Conservation (phyloP, 78 protist species). For the Cavenderia fasciculata region DNA sequence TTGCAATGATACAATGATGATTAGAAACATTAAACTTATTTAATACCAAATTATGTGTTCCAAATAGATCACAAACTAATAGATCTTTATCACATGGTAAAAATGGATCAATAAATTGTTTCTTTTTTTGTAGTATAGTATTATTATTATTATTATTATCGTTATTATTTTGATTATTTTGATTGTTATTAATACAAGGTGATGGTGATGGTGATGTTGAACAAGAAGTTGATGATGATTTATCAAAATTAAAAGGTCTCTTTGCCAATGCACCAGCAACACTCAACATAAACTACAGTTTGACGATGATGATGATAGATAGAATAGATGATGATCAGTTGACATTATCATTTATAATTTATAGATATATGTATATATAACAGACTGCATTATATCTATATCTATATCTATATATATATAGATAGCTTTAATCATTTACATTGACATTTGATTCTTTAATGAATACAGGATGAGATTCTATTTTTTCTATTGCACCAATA, state of each 20-base stretch:
- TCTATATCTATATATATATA: too few relatives aligned
- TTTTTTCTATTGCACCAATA: constrained; percentile 61
- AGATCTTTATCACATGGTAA: constrained; percentile 71
- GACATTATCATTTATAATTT: too few relatives aligned
- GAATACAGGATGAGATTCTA: constrained; percentile 55
- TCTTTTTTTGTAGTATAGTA: not conserved
- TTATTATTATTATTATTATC: not conserved
- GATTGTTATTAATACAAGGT: not conserved
- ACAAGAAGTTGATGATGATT: not conserved
- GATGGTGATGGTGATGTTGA: too few relatives aligned
- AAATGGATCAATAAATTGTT: constrained; percentile 61
- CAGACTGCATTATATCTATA: too few relatives aligned
- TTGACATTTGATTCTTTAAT: constrained; percentile 44
- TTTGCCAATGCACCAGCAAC: constrained; percentile 60
- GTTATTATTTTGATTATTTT: constrained; percentile 6
- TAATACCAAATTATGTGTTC: constrained; percentile 45
- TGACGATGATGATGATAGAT: too few relatives aligned
- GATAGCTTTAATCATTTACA: too few relatives aligned
- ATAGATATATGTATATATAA: too few relatives aligned
- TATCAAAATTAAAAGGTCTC: constrained; percentile 65
- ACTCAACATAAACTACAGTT: constrained; percentile 63
- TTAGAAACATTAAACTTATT: constrained; percentile 67
- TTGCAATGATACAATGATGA: constrained; percentile 66
- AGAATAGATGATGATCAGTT: too few relatives aligned
- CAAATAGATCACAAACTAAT: constrained; percentile 26